These are phyloP conservation scores for Crassisporium funariophilum DNA, from an alignment of 768 basidiomycete genomes.

Conservation along the genomic window DNA sequence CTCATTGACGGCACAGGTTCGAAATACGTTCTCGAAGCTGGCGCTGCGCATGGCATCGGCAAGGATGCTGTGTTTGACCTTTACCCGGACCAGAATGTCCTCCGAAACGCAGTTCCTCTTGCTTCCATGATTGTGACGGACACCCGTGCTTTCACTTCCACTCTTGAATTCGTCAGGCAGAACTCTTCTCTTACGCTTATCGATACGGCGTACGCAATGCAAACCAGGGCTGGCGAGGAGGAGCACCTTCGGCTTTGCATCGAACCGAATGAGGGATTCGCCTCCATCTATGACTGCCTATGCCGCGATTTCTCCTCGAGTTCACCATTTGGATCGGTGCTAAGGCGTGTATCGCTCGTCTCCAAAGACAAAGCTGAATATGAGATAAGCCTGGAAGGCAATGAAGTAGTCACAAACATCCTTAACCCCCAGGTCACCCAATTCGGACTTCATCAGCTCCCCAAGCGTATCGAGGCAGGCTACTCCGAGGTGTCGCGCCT, in stretches of 20 bases:
- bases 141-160: not conserved
- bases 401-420: not conserved
- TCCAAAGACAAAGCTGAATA: not conserved
- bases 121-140: not conserved
- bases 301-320: not conserved
- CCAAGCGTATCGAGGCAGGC: not conserved
- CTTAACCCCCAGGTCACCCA: not conserved
- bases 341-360: not conserved
- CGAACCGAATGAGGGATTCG: not conserved
- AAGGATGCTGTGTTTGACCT: not conserved
- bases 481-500: not conserved
- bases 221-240: not conserved
- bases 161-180: not conserved
- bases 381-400: not conserved
- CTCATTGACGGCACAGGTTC: not conserved
- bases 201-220: not conserved
- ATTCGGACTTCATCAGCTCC: not conserved
- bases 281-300: not conserved
- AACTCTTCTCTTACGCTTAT: not conserved
- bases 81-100: not conserved
- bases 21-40: not conserved
- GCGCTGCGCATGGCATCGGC: not conserved
- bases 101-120: not conserved
- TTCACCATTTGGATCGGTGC: not conserved
- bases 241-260: not conserved